Evolutionary conservation across 1,139 yeast genomes (phyloP), one percentile per base, ranked within the genome.

Genomic region (Hyphopichia buzzinii): DNA sequence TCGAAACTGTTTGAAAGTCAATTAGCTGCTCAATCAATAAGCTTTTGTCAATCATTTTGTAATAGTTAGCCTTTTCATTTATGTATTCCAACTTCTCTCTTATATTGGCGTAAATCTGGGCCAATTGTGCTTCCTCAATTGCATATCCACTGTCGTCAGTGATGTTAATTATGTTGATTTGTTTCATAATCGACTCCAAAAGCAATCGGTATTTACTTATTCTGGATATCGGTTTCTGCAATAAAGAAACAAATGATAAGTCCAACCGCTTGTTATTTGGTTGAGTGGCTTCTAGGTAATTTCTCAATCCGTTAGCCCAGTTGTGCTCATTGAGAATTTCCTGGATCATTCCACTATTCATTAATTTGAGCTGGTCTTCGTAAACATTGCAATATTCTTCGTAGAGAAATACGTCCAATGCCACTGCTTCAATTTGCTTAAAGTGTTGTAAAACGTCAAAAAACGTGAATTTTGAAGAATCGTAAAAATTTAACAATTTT

Each of bases 211-310:
- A 79, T 44, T 77, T 75, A 4, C 72, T 59, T 12, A 77, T 62
- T 40, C 85, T 56, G 16, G 72, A 59, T 3, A 77, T 62, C 2
- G 86, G 85, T 50, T 69, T 68, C 43, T 77, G 79, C 26, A 77
- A 54, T 33, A 79, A 60, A 0, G 84, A 77, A 11, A 58, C 44
- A 31, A 75, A 70, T 0, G 79, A 71, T 16, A 74, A 53, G 47
- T 76, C 81, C 52, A 62, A 51, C 3, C 53, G 55, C 17, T 49
- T 57, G 0, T 51, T 40, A 0, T 39, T 31, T 2, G 67, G 63
- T 40, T 72, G 77, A 0, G 74, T 61, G 1, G 71, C 64, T 46
- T 72, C 76, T 8, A 74, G 49, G 39, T 70, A 69, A 28, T 48
- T 55, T 34, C 62, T 67, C 54, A 64, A 64, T 3, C 72, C 74